Base-by-base conservation (phyloP, 2,329 filamentous ascomycete genomes). In the Domatiomyces globalis region DNA sequence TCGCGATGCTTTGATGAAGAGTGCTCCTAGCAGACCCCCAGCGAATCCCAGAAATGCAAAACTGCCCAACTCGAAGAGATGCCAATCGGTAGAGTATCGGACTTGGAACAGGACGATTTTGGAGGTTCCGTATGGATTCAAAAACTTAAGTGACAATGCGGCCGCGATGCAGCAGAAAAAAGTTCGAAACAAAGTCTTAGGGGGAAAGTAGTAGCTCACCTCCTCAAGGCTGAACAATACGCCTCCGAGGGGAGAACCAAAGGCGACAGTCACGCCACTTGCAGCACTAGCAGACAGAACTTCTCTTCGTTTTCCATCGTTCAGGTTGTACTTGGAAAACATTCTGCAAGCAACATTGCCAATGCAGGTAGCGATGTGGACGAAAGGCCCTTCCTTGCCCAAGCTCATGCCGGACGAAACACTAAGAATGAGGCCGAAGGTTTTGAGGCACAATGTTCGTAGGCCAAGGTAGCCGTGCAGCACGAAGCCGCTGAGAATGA, bases 101-200 rank as follows among this genome's bases (percentile, higher is more conserved):
- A 98, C 88, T 66, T 96, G 82, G 65, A 98, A 98, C 63, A 96
- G 77, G 60, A 98, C 92, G 56, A 98, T 94, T 69, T 98, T 96
- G 64, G 85, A 82, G 0, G 89, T 96, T 27, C 90, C 90, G 61
- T 96, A 98, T 0, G 92, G 92, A 61, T 98, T 94, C 39, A 96
- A 73, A 59, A 95, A 95, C 63, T 95, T 95, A 60, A 98, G 73
- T 1, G 89, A 90, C 33, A 98, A 69, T 0, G 92, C 88, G 1
- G 92, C 89, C 29, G 73, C 76, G 61, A 96, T 96, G 67, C 90
- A 96, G 72, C 90, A 96, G 69, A 96, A 96, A 68, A 98, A 98
- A 0, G 92, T 96, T 49, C 92, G 77, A 71, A 98, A 98, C 7
- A 98, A 77, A 0, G 90, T 96, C 71, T 98, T 96, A 5, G 90